A percentile compares a stretch with the other conserved stretches of the same genome.
Conservation (phyloP, 2,329 filamentous ascomycete species). For the Botrytis paeoniae region DNA sequence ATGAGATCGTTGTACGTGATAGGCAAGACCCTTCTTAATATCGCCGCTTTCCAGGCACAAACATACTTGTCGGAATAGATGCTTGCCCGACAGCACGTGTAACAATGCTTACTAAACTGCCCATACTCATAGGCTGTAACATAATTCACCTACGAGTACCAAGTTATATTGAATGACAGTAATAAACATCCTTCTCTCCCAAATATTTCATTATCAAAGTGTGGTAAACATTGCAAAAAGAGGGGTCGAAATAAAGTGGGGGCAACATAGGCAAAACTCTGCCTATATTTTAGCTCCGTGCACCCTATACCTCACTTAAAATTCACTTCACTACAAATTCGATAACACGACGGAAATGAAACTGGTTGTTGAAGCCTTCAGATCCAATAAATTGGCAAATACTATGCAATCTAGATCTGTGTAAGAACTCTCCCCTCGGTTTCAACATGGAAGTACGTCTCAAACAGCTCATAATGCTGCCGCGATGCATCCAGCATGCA, state of each 20-base stretch:
- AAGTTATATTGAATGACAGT: neutral
- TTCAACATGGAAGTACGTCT: neutral
- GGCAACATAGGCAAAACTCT: neutral
- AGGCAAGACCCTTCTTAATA: neutral
- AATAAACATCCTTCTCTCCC: neutral
- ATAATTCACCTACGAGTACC: neutral
- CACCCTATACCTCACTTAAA: neutral
- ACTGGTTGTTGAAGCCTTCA: neutral
- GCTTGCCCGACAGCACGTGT: neutral
- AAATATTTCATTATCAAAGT: neutral
- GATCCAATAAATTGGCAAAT: neutral
- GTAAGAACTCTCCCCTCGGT: too few relatives aligned
- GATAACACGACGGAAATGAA: neutral
- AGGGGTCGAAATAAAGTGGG: neutral
- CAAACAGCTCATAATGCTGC: neutral
- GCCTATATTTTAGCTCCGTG: neutral
- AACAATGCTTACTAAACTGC: neutral
- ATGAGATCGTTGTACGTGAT: neutral
- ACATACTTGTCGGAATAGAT: neutral
- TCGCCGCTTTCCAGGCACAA: neutral
- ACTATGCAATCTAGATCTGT: too few relatives aligned
- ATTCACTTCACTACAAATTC: neutral
- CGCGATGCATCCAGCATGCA: neutral
- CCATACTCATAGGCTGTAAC: neutral
- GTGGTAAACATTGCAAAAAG: neutral